Evolutionary conservation across 371 early-diverging fungal genomes (phyloP).

Genomic region (Thermomucor indicae-seudaticae): DNA sequence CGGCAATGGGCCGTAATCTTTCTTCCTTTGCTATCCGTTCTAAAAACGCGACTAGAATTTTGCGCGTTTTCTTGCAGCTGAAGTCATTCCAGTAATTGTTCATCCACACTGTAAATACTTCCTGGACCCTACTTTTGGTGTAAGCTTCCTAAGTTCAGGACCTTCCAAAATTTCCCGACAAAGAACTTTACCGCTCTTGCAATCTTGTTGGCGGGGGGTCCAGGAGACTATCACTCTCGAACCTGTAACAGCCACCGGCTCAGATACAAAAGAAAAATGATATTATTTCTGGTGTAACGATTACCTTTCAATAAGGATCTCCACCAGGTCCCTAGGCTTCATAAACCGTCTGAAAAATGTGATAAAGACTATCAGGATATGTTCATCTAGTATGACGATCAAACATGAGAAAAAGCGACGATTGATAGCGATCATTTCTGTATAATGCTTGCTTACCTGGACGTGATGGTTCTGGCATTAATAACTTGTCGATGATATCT

Average conservation of each 20-base stretch:
- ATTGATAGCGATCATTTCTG: too few species aligned
- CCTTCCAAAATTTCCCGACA: too few species aligned
- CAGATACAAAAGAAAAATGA: neutral
- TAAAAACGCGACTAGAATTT: conserved; percentile 40
- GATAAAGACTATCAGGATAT: conserved; percentile 42
- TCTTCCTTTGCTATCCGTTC: conserved; percentile 34
- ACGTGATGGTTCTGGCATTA: conserved; percentile 18
- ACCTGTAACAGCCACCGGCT: conserved; percentile 13
- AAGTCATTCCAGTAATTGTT: conserved; percentile 54
- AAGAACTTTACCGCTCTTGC: conserved; percentile 46
- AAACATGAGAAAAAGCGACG: neutral
- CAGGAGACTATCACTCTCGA: conserved; percentile 26
- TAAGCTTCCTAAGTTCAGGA: too few species aligned
- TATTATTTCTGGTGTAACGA: neutral
- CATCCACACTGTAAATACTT: too few species aligned
- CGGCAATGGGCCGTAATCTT: conserved; percentile 33
- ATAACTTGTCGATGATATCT: conserved; percentile 32
- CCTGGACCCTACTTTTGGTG: too few species aligned
- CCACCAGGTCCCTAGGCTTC: conserved; percentile 48
- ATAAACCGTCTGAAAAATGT: conserved; percentile 55
- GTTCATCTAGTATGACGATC: conserved; percentile 24
- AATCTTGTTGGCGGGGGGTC: conserved; percentile 26
- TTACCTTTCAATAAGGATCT: conserved; percentile 42
- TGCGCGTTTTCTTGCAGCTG: conserved; percentile 41
- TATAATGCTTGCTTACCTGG: conserved; percentile 15